Evolutionary conservation across 2,329 filamentous ascomycete genomes (phyloP), one percentile per base, ranked within the genome.

Genomic region (Pseudocercospora fuligena): DNA sequence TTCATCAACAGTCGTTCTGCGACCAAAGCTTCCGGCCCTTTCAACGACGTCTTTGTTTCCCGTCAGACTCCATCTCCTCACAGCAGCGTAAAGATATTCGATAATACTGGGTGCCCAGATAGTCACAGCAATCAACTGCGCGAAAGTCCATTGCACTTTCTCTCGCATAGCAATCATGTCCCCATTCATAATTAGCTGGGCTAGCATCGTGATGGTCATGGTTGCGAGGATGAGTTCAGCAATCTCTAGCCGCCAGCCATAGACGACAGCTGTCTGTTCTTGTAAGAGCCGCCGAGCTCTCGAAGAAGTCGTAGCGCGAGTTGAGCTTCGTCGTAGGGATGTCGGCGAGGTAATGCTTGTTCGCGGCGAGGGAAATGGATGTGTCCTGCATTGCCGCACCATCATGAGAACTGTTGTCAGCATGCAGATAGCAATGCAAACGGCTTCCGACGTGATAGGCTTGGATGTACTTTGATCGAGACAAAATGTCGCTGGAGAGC

Each of bases 21-120:
- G 36, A 40, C 36, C 36, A 16, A 40, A 40, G 5, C 36, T 51
- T 51, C 19, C 47, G 3, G 6, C 16, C 23, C 51, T 54, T 21
- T 54, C 25, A n/a, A 54, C 25, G 5, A 54, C 25, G 3, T 54
- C 51, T 16, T 31, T 29, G 3, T 29, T n/a, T 1, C 51, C 51
- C 3, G 21, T 54, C 51, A 54, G 8, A n/a, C 51, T 54, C 51
- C 51, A 54, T 53, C 49, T 53, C 59, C 61, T 40, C 27, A 66
- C 21, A 27, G 69, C 67, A 16, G 64, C 66, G 46, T 67, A 67
- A 8, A 69, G 5, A 43, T 65, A 67, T 58, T 69, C 65, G 11
- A 70, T 49, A n/a, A 70, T 64, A 19, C 33, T 54, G 12, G 68
- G 66, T 29, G 62, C 66, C 68, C 68, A 70, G 9, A 70, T 68